Conservation (phyloP, 306 rosid species). For the Sindora glabra region DNA sequence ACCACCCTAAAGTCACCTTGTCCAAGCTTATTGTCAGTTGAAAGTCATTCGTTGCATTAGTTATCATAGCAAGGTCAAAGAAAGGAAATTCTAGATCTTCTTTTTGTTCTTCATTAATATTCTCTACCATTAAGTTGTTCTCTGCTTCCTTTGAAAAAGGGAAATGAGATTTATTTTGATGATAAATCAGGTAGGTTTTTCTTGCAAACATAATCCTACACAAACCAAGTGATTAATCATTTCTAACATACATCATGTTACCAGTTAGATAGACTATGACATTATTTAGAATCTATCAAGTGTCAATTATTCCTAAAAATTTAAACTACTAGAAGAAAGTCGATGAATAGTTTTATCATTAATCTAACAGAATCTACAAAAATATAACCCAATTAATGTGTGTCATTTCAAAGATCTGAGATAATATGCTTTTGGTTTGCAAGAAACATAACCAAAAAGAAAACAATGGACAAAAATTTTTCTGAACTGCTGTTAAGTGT, state of each 20-base stretch:
- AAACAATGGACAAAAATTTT: not conserved
- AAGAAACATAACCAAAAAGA: no score
- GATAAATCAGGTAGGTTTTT: not conserved
- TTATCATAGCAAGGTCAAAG: slow-evolving; percentile 11
- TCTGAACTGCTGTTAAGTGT: not conserved
- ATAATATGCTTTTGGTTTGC: not conserved
- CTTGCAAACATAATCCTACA: not conserved
- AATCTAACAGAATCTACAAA: no score
- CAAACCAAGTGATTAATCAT: not conserved
- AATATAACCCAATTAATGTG: no score
- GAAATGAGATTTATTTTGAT: not conserved
- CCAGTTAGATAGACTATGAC: not conserved
- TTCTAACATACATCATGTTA: not conserved
- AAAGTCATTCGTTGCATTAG: slow-evolving; percentile 21
- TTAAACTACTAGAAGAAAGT: no score
- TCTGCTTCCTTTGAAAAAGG: not conserved
- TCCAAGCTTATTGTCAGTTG: slow-evolving; percentile 23
- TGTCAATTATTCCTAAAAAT: not conserved
- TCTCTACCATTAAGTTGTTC: not conserved
- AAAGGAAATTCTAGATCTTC: slow-evolving; percentile 27
- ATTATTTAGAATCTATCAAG: not conserved
- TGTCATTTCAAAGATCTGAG: no score
- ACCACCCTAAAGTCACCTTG: slow-evolving; percentile 28
- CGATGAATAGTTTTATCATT: no score
- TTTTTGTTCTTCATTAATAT: not conserved